Percentiles rank a stretch among this genome's conserved stretches.
phyloP scores from a whole-genome alignment of 805 yeast species.

The Grigorovia yakushimaensis region DNA sequence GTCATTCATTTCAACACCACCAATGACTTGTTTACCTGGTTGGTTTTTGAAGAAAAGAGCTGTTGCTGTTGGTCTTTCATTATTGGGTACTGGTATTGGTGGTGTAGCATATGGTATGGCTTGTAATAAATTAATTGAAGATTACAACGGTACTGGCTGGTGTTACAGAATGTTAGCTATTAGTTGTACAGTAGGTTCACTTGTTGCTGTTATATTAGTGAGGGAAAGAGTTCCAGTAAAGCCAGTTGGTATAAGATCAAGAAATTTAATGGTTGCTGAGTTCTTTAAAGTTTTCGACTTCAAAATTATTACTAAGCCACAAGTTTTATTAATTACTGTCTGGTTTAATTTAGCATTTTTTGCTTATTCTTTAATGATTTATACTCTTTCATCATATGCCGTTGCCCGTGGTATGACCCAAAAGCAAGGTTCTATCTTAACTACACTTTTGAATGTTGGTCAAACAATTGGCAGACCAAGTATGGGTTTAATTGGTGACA shows the following conservation, averaged over 20 bases:
- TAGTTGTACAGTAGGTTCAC: conserved; percentile 30
- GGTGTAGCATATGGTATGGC: conserved; percentile 36
- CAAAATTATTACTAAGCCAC: conserved; percentile 24
- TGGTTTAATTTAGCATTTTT: conserved; percentile 32
- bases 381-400: conserved; percentile 39
- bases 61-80: conserved; percentile 39
- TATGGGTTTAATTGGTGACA: conserved; percentile 38
- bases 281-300: conserved; percentile 30
- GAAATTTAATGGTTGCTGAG: conserved; percentile 8
- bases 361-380: conserved; percentile 37
- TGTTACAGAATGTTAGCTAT: conserved; percentile 39
- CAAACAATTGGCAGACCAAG: conserved; percentile 42
- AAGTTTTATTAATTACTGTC: conserved; percentile 27
- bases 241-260: conserved; percentile 21
- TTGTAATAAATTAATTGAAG: conserved; percentile 32
- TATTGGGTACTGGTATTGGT: conserved; percentile 45
- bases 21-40: conserved; percentile 50
- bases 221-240: conserved; percentile 35
- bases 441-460: conserved; percentile 37
- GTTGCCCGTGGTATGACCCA: conserved; percentile 37
- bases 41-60: conserved; percentile 61
- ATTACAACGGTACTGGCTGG: conserved; percentile 35
- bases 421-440: conserved; percentile 35
- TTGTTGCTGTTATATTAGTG: conserved; percentile 34
- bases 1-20: conserved; percentile 49